Conservation (phyloP, 1,139 yeast genomes). For the Suhomyces taliae region DNA sequence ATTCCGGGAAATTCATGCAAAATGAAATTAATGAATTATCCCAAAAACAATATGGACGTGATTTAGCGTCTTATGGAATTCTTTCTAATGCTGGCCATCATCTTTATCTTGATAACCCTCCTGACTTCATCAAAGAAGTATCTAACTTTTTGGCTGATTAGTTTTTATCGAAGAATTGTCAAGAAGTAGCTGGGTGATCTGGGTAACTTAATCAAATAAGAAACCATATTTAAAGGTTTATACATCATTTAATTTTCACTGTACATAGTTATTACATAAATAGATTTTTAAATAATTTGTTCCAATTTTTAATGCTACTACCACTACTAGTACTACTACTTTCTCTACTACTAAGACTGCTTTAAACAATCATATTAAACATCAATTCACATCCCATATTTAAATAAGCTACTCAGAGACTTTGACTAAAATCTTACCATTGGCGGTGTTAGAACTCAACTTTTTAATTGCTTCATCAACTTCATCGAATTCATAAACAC, state of each 20-base stretch:
- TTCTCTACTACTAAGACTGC: too few relatives aligned
- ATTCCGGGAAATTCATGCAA: conserved; percentile 42
- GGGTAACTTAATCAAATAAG: background rate
- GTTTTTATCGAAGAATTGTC: too few relatives aligned
- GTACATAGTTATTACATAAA: too few relatives aligned
- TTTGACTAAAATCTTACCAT: conserved; percentile 61
- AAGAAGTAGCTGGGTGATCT: too few relatives aligned
- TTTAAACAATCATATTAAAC: too few relatives aligned
- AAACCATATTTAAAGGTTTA: too few relatives aligned
- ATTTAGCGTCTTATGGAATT: conserved; percentile 35
- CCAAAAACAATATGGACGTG: conserved; percentile 10
- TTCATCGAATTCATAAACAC: conserved; percentile 49
- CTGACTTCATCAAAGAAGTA: conserved; percentile 11
- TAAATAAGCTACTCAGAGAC: conserved; percentile 10
- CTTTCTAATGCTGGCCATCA: conserved; percentile 55
- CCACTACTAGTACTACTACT: too few relatives aligned
- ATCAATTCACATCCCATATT: too few relatives aligned
- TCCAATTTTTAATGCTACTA: too few relatives aligned
- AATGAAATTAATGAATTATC: conserved; percentile 39
- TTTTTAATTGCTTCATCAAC: conserved; percentile 49
- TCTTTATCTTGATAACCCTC: conserved; percentile 67
- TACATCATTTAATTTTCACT: too few relatives aligned
- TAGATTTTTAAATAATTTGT: too few relatives aligned
- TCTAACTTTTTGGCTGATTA: conserved; percentile 6
- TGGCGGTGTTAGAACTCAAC: conserved; percentile 48